These are phyloP conservation scores for Hyparrhenia diplandra DNA, from an alignment of 176 grass and related monocot species.

Conservation along the genomic window DNA sequence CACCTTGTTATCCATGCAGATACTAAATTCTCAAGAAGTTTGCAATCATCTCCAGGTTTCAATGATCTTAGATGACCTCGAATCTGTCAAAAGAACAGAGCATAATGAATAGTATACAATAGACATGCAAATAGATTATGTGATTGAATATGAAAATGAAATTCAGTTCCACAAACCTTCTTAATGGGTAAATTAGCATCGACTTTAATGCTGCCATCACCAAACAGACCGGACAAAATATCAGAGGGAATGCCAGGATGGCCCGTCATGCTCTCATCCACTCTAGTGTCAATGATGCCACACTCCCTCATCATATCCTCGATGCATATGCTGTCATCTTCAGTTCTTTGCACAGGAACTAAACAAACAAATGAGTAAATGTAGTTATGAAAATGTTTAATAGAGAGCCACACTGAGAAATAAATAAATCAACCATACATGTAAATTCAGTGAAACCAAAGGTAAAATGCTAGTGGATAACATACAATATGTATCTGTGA, in stretches of 20 bases:
- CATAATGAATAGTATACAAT: background rate
- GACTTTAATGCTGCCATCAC: constrained; percentile 26
- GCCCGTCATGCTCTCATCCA: constrained; percentile 25
- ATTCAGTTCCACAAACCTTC: constrained; percentile 63
- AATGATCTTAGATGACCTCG: constrained; percentile 58
- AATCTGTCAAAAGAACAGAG: constrained; percentile 50
- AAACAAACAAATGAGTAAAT: constrained; percentile 29
- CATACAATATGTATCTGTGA: background rate
- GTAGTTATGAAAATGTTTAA: background rate
- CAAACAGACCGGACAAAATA: constrained; percentile 36
- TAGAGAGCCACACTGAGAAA: background rate
- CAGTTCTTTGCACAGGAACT: constrained; percentile 65
- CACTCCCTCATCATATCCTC: constrained; percentile 68
- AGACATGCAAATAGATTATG: constrained; percentile 11
- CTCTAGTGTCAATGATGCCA: constrained; percentile 40
- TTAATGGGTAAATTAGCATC: constrained; percentile 45
- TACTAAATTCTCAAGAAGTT: constrained; percentile 61
- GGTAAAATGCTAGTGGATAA: background rate
- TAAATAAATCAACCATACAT: constrained; percentile 3
- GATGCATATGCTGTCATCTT: constrained; percentile 66
- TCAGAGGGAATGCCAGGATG: constrained; percentile 35
- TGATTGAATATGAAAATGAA: background rate
- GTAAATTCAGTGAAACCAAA: background rate
- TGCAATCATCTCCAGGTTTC: constrained; percentile 59
- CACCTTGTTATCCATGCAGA: constrained; percentile 82